These are phyloP conservation scores for Shiraia bambusicola DNA, from an alignment of 2,329 filamentous ascomycete genomes.

Conservation along the genomic window DNA sequence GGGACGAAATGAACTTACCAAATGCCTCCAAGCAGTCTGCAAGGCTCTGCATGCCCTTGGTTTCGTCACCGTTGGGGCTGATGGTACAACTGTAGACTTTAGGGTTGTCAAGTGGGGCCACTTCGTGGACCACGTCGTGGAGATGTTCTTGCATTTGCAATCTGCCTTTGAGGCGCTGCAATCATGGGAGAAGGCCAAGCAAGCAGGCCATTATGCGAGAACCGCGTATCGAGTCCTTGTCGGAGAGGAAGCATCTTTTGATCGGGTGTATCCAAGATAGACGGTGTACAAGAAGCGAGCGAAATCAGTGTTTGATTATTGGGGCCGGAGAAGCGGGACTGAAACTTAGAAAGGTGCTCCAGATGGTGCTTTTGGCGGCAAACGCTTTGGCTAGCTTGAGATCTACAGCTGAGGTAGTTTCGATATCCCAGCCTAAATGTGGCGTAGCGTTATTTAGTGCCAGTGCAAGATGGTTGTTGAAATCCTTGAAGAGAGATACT, in stretches of 20 bases:
- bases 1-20: constrained; percentile 1
- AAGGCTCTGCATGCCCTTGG: constrained; percentile 12
- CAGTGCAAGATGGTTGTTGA: constrained; percentile 18
- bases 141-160: constrained; percentile 31
- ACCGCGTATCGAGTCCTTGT: constrained; percentile 36
- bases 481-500: constrained; percentile 22
- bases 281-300: background rate
- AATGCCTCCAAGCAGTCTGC: constrained; percentile 7
- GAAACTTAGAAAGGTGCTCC: constrained; percentile 14
- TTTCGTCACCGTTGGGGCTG: constrained; percentile 15
- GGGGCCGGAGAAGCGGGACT: no score
- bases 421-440: constrained; percentile 12
- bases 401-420: constrained; percentile 16
- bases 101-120: constrained; percentile 34
- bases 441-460: constrained; percentile 15
- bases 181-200: constrained; percentile 11
- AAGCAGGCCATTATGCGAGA: constrained; percentile 35
- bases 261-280: background rate
- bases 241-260: constrained; percentile 41
- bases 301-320: no score
- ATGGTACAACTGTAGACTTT: constrained; percentile 11
- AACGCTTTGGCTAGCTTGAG: constrained; percentile 16
- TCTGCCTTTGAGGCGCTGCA: constrained; percentile 24
- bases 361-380: constrained; percentile 18
- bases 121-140: constrained; percentile 23